These are phyloP conservation scores for Trebouxia sp. DNA, from an alignment of 139 green algal genomes.

Conservation along the genomic window DNA sequence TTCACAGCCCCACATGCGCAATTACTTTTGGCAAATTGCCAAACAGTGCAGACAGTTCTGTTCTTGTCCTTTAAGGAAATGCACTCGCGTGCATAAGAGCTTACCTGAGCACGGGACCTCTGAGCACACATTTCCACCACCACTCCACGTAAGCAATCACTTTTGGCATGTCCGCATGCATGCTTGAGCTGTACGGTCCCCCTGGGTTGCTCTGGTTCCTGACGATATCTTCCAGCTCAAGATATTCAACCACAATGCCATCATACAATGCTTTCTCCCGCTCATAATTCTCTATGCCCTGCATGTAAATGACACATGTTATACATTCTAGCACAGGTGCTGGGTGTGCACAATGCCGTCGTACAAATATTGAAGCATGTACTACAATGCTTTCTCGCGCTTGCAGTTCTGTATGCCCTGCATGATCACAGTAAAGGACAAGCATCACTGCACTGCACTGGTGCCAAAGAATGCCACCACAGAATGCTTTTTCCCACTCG, in stretches of 20 bases:
- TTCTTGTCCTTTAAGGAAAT: too few species aligned
- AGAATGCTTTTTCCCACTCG: slow-evolving; percentile 46
- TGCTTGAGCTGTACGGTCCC: slow-evolving; percentile 33
- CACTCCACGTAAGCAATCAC: slow-evolving; percentile 33
- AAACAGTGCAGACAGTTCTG: too few species aligned
- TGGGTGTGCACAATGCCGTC: too few species aligned
- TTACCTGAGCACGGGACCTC: slow-evolving; percentile 39
- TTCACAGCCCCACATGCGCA: too few species aligned
- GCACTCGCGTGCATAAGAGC: not conserved
- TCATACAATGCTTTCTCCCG: slow-evolving; percentile 52
- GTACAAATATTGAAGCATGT: too few species aligned
- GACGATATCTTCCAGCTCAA: slow-evolving; percentile 46
- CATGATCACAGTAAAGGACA: too few species aligned
- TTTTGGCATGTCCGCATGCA: not conserved
- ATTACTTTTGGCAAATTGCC: too few species aligned
- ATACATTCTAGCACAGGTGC: too few species aligned
- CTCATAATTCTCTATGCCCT: slow-evolving; percentile 49
- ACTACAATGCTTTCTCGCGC: too few species aligned
- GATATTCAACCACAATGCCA: slow-evolving; percentile 37
- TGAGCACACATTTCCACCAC: slow-evolving; percentile 49
- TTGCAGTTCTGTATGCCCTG: too few species aligned
- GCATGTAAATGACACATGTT: too few species aligned
- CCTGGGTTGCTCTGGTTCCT: slow-evolving; percentile 25
- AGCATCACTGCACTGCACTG: too few species aligned
- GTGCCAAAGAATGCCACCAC: slow-evolving; percentile 43